A percentile compares a stretch with the other conserved stretches of the same genome.
Evolutionary conservation across 2,329 filamentous ascomycete species (phyloP).

Genomic region (Bretziella fagacearum): DNA sequence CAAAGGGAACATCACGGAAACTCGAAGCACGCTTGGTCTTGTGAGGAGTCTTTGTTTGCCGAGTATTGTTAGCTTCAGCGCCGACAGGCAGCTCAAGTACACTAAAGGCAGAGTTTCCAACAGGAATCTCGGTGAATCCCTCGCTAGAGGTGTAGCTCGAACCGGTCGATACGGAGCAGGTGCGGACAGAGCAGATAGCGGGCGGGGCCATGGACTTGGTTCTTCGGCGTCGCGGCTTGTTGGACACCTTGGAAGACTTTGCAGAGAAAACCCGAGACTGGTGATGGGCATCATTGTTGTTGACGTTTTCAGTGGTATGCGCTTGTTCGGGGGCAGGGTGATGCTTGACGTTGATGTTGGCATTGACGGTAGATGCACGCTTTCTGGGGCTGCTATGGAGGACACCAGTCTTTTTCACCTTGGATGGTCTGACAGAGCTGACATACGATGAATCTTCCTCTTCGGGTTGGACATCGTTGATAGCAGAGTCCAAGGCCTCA

Average conservation of each 20-base stretch:
- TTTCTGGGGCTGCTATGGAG: not conserved
- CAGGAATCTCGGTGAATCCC: slow-evolving; percentile 35
- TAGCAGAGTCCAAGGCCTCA: not conserved
- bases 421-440: slow-evolving; percentile 4
- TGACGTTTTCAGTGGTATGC: not conserved
- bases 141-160: slow-evolving; percentile 22
- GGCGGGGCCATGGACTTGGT: slow-evolving; percentile 12
- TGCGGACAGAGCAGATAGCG: slow-evolving; percentile 9
- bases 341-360: not conserved
- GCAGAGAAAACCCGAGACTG: not conserved
- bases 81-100: slow-evolving; percentile 40
- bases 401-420: slow-evolving; percentile 6
- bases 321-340: not conserved
- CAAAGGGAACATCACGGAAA: slow-evolving; percentile 43
- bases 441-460: slow-evolving; percentile 4
- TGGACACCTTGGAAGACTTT: slow-evolving; percentile 14
- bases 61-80: slow-evolving; percentile 27
- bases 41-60: slow-evolving; percentile 22
- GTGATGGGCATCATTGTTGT: not conserved
- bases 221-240: slow-evolving; percentile 6
- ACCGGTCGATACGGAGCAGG: slow-evolving; percentile 15
- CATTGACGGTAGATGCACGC: not conserved
- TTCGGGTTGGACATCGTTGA: not conserved
- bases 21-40: slow-evolving; percentile 33
- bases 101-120: slow-evolving; percentile 50